Evolutionary conservation across 345 rosid genomes (phyloP).

Genomic region (Brassica napus): Da-Ae NC_063446.1:57997001-57997500

Average conservation of each 20-base stretch:
- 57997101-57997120: constrained; percentile 77
- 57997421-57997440: background rate
- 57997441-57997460: background rate
- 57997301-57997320: constrained; percentile 21
- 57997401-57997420: constrained; percentile 18
- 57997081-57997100: constrained; percentile 75
- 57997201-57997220: constrained; percentile 49
- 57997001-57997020: background rate
- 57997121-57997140: constrained; percentile 58
- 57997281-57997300: constrained; percentile 8
- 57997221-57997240: constrained; percentile 23
- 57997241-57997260: constrained; percentile 16
- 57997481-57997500: constrained; percentile 14
- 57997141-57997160: constrained; percentile 56
- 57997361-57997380: background rate
- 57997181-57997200: constrained; percentile 8
- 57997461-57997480: constrained; percentile 7
- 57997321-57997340: constrained; percentile 38
- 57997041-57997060: constrained; percentile 73
- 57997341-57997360: background rate
- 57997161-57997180: constrained; percentile 46
- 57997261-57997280: constrained; percentile 32
- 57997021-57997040: constrained; percentile 64
- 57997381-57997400: constrained; percentile 25
- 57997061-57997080: constrained; percentile 65